Evolutionary conservation across 148 eudicot species (phyloP).

Genomic region (Chenopodium berlandieri): DNA sequence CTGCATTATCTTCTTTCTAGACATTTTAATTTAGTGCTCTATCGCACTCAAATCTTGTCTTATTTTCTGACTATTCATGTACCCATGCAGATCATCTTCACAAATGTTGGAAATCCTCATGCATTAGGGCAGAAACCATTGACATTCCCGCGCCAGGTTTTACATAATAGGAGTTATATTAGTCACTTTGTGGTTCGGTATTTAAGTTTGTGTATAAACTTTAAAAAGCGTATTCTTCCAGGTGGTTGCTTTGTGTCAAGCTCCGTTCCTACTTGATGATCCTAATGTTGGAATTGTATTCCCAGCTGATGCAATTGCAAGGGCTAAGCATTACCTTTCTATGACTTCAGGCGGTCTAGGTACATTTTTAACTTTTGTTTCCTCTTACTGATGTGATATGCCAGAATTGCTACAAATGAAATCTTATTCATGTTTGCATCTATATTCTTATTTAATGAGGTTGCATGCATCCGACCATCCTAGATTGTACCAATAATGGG

Average conservation of each 20-base stretch:
- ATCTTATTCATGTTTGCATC: neutral
- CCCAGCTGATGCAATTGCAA: slow-evolving; percentile 96
- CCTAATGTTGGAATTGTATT: slow-evolving; percentile 91
- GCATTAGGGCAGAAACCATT: slow-evolving; percentile 96
- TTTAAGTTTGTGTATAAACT: slow-evolving; percentile 8
- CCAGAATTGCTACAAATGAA: neutral
- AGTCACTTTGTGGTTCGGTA: slow-evolving; percentile 4
- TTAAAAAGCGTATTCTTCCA: slow-evolving; percentile 32
- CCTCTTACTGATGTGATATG: neutral
- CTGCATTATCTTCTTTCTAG: neutral
- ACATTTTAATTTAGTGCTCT: neutral
- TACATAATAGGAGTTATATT: neutral
- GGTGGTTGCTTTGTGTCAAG: slow-evolving; percentile 99
- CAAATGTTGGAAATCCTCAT: slow-evolving; percentile 99
- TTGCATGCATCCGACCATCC: neutral
- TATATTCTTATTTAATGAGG: slow-evolving; percentile 3
- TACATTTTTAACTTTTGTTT: slow-evolving; percentile 20
- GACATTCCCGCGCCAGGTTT: slow-evolving; percentile 95
- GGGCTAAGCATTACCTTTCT: slow-evolving; percentile 84
- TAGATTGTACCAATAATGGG: neutral
- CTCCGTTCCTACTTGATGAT: slow-evolving; percentile 97
- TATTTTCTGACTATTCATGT: slow-evolving; percentile 18
- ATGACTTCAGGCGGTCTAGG: slow-evolving; percentile 96
- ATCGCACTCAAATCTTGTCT: neutral
- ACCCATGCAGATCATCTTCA: slow-evolving; percentile 78